phyloP scores from a whole-genome alignment of 1,139 yeast species.

The Zygoascus sp. region DNA sequence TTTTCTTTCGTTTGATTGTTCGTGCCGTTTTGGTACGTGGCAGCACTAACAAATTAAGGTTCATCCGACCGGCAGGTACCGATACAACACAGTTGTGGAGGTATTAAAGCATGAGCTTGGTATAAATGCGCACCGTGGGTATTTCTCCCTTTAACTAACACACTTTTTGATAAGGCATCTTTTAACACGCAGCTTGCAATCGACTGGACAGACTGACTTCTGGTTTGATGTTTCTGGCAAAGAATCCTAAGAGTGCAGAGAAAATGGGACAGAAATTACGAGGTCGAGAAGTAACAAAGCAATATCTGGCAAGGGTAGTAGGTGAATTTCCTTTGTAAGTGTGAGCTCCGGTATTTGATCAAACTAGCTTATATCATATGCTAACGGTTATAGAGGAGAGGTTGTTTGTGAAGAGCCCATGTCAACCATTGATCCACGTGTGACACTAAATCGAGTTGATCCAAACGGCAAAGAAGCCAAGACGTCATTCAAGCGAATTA shows the following conservation, averaged over 20 bases:
- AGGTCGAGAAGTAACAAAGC: conserved; percentile 71
- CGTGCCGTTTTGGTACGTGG: neutral
- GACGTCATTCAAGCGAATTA: conserved; percentile 50
- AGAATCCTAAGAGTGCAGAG: conserved; percentile 77
- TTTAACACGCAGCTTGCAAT: conserved; percentile 53
- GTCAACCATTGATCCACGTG: conserved; percentile 67
- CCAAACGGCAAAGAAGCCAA: conserved; percentile 58
- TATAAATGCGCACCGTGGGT: conserved; percentile 55
- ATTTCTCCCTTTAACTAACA: conserved; percentile 2
- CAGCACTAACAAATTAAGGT: conserved; percentile 22
- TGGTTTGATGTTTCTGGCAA: conserved; percentile 91
- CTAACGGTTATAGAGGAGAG: neutral
- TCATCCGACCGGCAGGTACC: conserved; percentile 94
- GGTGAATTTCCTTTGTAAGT: conserved; percentile 67
- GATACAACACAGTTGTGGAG: conserved; percentile 84
- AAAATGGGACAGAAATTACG: conserved; percentile 67
- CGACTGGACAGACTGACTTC: conserved; percentile 87
- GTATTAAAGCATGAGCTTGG: conserved; percentile 66
- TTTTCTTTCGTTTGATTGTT: neutral
- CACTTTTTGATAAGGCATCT: neutral
- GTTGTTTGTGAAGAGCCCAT: conserved; percentile 55
- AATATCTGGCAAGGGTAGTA: conserved; percentile 79
- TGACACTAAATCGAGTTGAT: conserved; percentile 70
- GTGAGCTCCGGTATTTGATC: neutral
- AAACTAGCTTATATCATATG: neutral